phyloP scores from a whole-genome alignment of 257 asterid genomes.

The Petunia secreta region DNA sequence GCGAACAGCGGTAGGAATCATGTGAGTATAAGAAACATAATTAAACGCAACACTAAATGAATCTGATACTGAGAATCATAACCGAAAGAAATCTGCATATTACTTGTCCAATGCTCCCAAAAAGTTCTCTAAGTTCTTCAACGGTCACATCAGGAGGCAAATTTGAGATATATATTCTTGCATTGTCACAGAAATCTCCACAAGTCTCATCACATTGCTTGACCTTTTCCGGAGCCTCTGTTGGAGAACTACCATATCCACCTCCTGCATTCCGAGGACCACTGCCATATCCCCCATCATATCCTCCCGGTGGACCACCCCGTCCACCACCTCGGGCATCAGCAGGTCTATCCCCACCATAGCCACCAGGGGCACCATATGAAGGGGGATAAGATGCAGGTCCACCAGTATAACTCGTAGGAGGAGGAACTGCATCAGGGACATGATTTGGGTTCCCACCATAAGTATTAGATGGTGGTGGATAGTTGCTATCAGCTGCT shows the following conservation, averaged over 20 bases:
- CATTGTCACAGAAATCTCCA: conserved; percentile 90
- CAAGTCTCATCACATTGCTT: conserved; percentile 96
- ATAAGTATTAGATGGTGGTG: conserved; percentile 65
- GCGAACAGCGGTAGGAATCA: neutral
- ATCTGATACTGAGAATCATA: conserved; percentile 26
- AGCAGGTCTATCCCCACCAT: conserved; percentile 58
- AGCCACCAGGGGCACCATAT: conserved; percentile 81
- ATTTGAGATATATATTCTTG: conserved; percentile 96
- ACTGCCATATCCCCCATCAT: conserved; percentile 62
- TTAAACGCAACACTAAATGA: conserved; percentile 15
- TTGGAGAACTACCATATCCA: conserved; percentile 66
- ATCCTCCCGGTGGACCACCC: conserved; percentile 61
- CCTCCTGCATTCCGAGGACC: conserved; percentile 59
- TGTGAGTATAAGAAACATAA: neutral
- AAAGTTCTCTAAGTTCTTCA: conserved; percentile 92
- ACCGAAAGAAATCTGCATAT: conserved; percentile 48
- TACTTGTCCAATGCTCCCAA: conserved; percentile 99
- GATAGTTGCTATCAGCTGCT: conserved; percentile 59
- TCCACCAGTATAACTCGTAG: conserved; percentile 89
- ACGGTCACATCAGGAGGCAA: conserved; percentile 93
- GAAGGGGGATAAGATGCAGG: conserved; percentile 90
- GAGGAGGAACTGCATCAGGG: conserved; percentile 81
- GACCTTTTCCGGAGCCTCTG: conserved; percentile 72
- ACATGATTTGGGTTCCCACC: conserved; percentile 71
- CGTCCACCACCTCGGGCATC: conserved; percentile 78